Evolutionary conservation across 2,329 filamentous ascomycete species (phyloP), one percentile per base, ranked within the genome.

Genomic region (Trichoderma sp.): DNA sequence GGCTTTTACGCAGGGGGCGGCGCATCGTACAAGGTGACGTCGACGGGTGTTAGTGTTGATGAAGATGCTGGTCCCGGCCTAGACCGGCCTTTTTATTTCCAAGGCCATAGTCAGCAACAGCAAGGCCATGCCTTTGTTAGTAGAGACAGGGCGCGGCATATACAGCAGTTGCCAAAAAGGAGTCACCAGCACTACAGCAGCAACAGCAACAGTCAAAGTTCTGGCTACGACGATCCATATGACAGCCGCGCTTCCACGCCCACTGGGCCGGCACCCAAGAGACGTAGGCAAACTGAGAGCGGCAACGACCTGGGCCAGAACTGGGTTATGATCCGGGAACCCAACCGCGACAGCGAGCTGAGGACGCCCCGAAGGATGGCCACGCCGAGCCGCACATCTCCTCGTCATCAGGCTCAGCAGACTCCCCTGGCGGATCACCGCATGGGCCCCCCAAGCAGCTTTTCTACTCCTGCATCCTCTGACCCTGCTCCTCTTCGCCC

Each of bases 1-100:
- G 94, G 94, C 0, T 97, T 97, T 78, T 90, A 94, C 71, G 93
- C 94, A 14, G 95, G 94, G 8, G 93, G 91, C 3, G 95, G 94
- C 10, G 84, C 83, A 70, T 89, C 88, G 30, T 97, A 94, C 75
- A 82, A 86, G 7, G 81, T 92, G 73, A 71, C 71, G 21, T 69
- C 71, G 16, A 77, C 83, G 24, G 76, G 69, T 8, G 14, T 66
- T 21, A 70, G 70, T n/a, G 54, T 75, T 16, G 68, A 73, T 52
- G 75, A 77, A 56, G 51, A 18, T 26, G 64, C 68, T 18, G 69
- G 72, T 34, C 71, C 69, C 46, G 60, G 59, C 10, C 68, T 68
- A 66, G 64, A 73, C 69, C 55, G 72, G 71, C 75, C 76, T 5
- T 72, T 69, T 30, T 79, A 79, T 32, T 80, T 78, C 6, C 78